Evolutionary conservation across 1,139 yeast species (phyloP).

Genomic region (Meyerozyma guilliermondii): DNA sequence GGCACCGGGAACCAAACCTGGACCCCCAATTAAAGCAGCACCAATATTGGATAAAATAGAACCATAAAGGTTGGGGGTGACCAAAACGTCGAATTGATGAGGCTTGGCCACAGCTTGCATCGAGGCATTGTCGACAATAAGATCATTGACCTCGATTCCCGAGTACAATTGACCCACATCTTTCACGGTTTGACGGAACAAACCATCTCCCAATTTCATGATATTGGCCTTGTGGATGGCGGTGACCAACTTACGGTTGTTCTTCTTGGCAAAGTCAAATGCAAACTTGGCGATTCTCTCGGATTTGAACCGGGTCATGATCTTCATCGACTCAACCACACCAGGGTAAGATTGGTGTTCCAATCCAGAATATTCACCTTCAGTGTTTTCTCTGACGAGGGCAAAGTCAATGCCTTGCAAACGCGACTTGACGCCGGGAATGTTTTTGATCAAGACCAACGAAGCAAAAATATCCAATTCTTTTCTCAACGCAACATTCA

Average conservation of each 20-base stretch:
- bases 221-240: slow-evolving; percentile 99
- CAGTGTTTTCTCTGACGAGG: slow-evolving; percentile 92
- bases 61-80: slow-evolving; percentile 97
- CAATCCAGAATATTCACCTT: slow-evolving; percentile 97
- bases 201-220: slow-evolving; percentile 98
- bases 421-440: slow-evolving; percentile 91
- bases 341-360: slow-evolving; percentile 98
- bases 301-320: slow-evolving; percentile 89
- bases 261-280: slow-evolving; percentile 88
- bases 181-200: slow-evolving; percentile 91
- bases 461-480: slow-evolving; percentile 95
- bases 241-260: slow-evolving; percentile 88
- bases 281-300: slow-evolving; percentile 98
- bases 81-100: slow-evolving; percentile 96
- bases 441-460: slow-evolving; percentile 84
- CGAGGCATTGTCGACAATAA: slow-evolving; percentile 97
- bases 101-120: slow-evolving; percentile 99
- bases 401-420: slow-evolving; percentile 87
- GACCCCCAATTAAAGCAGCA: slow-evolving; percentile 98
- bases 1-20: slow-evolving; percentile 98
- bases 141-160: slow-evolving; percentile 76
- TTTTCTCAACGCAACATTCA: slow-evolving; percentile 95
- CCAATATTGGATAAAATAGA: slow-evolving; percentile 96
- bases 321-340: slow-evolving; percentile 93
- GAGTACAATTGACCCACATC: slow-evolving; percentile 90